These are phyloP conservation scores for Pholiota conissans DNA, from an alignment of 768 basidiomycete species.

Conservation along the genomic window DNA sequence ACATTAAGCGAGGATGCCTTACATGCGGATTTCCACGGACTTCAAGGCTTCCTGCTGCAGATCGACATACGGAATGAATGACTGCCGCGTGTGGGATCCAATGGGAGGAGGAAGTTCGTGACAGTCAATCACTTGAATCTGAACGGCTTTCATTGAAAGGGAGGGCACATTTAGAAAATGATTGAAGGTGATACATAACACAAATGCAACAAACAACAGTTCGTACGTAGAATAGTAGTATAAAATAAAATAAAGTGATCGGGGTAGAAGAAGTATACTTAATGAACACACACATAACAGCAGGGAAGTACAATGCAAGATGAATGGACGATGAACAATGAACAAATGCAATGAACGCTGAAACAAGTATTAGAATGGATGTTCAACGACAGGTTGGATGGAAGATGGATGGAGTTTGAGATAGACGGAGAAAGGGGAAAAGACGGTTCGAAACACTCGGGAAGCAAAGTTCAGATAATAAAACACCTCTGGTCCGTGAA, in stretches of 20 bases:
- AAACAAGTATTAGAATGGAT: not conserved
- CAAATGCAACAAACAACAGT: too few species aligned
- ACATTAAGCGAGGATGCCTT: not conserved
- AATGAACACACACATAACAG: not conserved
- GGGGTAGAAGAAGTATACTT: too few species aligned
- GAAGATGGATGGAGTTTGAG: not conserved
- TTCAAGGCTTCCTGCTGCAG: not conserved
- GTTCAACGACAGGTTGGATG: not conserved
- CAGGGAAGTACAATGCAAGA: conserved; percentile 1
- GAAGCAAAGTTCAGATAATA: not conserved
- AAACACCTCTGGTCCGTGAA: not conserved
- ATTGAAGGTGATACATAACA: too few species aligned
- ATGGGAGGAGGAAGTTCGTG: too few species aligned
- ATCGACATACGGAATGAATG: too few species aligned
- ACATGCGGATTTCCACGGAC: not conserved
- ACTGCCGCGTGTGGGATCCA: too few species aligned
- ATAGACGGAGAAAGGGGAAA: not conserved
- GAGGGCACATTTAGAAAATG: too few species aligned
- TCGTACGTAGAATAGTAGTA: too few species aligned
- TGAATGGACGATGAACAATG: not conserved
- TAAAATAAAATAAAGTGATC: too few species aligned
- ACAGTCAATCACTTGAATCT: too few species aligned
- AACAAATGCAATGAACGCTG: not conserved
- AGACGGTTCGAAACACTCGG: not conserved
- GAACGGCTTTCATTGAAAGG: too few species aligned